Percentiles rank a stretch among this genome's conserved stretches.
phyloP scores from a whole-genome alignment of 129 eudicot species.

The Tanacetum coccineum region DNA sequence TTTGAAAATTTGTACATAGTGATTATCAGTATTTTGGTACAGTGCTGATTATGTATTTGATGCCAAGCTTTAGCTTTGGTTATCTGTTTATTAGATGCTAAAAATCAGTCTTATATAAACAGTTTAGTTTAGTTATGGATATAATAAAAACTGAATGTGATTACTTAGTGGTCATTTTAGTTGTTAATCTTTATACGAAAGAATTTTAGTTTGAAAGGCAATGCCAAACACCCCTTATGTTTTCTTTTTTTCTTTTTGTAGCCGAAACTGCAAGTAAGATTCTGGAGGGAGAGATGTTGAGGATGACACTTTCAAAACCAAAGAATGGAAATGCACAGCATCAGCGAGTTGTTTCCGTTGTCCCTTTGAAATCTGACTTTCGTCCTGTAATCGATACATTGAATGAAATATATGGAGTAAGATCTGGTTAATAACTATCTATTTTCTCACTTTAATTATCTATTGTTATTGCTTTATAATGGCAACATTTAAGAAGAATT shows the following conservation, averaged over 20 bases:
- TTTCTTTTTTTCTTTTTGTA: slow-evolving; percentile 19
- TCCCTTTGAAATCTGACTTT: slow-evolving; percentile 68
- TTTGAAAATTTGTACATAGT: no score
- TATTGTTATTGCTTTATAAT: not conserved
- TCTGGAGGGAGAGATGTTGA: slow-evolving; percentile 89
- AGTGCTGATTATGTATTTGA: no score
- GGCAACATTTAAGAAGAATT: not conserved
- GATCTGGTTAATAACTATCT: slow-evolving; percentile 26
- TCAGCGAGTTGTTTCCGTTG: slow-evolving; percentile 69
- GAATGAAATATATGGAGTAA: slow-evolving; percentile 43
- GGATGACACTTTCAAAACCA: slow-evolving; percentile 67
- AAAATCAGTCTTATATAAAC: no score
- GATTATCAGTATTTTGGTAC: no score
- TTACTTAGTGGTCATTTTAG: no score
- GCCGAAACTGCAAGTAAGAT: slow-evolving; percentile 65
- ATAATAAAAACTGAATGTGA: no score
- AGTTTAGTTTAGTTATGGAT: no score
- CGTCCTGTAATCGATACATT: slow-evolving; percentile 59
- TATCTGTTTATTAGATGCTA: no score
- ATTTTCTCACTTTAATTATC: not conserved
- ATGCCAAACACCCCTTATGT: not conserved
- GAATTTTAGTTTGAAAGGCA: not conserved
- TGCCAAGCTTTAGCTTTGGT: no score
- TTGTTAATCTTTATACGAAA: no score
- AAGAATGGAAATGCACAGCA: slow-evolving; percentile 95